Conservation (phyloP, 257 asterid species). For the Parsonsia alboflavescens region DNA sequence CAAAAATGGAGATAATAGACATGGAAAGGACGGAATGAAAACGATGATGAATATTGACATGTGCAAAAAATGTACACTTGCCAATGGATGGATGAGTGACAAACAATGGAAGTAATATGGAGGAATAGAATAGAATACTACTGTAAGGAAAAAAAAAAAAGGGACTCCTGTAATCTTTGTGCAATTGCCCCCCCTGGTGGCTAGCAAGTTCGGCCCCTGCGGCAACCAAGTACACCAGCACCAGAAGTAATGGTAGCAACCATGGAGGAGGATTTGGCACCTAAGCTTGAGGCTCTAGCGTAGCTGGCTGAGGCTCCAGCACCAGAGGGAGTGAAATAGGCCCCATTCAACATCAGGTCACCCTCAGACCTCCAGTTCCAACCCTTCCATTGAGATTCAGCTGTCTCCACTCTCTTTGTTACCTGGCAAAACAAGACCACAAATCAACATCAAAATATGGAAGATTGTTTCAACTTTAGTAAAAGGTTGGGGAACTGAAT, state of each 20-base stretch:
- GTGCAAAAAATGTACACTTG: slow-evolving; percentile 83
- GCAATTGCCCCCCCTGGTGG: slow-evolving; percentile 15
- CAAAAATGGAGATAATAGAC: slow-evolving; percentile 14
- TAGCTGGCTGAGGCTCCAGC: slow-evolving; percentile 93
- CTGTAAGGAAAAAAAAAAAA: background rate
- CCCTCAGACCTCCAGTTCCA: slow-evolving; percentile 99
- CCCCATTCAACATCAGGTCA: slow-evolving; percentile 86
- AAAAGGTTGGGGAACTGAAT: background rate
- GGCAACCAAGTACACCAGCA: slow-evolving; percentile 77
- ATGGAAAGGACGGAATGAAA: background rate
- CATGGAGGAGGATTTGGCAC: slow-evolving; percentile 92
- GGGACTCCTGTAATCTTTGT: slow-evolving; percentile 19
- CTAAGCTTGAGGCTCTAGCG: slow-evolving; percentile 94
- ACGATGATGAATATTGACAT: slow-evolving; percentile 42
- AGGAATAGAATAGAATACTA: slow-evolving; percentile 4
- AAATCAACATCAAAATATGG: background rate
- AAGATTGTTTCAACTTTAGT: background rate
- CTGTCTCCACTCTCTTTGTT: slow-evolving; percentile 82
- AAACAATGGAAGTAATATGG: slow-evolving; percentile 33
- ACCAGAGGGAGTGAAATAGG: slow-evolving; percentile 87
- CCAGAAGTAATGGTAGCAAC: slow-evolving; percentile 63
- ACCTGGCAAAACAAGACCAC: slow-evolving; percentile 41
- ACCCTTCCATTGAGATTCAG: slow-evolving; percentile 55
- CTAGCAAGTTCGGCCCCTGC: slow-evolving; percentile 68
- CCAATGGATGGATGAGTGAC: slow-evolving; percentile 32